Evolutionary conservation across 2,329 filamentous ascomycete species (phyloP).

Genomic region (Coniochaeta sp.): DNA sequence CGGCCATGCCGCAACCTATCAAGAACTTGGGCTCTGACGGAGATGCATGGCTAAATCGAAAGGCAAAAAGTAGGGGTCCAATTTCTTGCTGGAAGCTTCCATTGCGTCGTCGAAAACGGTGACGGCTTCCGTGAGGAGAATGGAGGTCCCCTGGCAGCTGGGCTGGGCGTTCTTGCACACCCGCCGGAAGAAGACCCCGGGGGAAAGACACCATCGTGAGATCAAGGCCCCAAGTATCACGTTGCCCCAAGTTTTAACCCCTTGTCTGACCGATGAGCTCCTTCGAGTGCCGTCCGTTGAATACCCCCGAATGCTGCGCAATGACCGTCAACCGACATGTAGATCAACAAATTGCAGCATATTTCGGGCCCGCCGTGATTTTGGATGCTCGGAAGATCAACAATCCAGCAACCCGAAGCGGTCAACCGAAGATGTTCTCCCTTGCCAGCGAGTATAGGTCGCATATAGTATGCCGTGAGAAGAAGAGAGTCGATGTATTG

Average conservation of each 20-base stretch:
- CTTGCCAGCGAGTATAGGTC: no score
- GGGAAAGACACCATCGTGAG: background rate
- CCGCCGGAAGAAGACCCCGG: background rate
- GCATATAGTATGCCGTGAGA: no score
- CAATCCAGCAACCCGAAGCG: background rate
- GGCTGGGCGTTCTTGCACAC: background rate
- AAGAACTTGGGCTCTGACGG: constrained; percentile 4
- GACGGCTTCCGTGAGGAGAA: constrained; percentile 3
- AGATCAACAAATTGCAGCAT: background rate
- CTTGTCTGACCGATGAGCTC: no score
- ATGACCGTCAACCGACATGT: background rate
- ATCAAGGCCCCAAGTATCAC: background rate
- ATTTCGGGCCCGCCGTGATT: background rate
- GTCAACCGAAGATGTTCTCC: no score
- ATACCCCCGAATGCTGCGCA: background rate
- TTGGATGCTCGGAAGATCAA: background rate
- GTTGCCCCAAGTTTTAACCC: no score
- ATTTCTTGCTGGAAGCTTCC: constrained; percentile 11
- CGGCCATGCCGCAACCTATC: constrained; percentile 14
- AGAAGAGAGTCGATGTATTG: no score
- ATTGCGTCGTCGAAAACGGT: background rate
- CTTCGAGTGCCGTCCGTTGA: background rate
- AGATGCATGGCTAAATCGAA: constrained; percentile 9
- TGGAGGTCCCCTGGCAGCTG: no score
- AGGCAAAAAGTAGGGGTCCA: background rate